Evolutionary conservation across 768 basidiomycete genomes (phyloP).

Genomic region (Pleurotus pulmonarius): DNA sequence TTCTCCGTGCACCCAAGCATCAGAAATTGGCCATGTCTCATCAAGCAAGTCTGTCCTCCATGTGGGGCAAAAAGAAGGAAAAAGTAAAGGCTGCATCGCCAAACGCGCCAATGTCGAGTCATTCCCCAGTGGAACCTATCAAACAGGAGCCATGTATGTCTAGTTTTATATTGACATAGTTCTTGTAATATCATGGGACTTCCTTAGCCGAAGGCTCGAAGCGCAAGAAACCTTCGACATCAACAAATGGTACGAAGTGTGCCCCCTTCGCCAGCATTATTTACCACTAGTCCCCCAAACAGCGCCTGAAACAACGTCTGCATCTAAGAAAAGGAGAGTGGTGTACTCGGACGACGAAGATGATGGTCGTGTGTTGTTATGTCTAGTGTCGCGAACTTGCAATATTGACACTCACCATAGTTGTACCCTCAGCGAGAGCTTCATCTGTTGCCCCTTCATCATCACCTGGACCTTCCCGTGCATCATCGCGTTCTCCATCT

Average conservation of each 20-base stretch:
- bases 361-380: conserved; percentile 11
- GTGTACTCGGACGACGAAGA: conserved; percentile 54
- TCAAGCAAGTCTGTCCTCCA: conserved; percentile 73
- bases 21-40: conserved; percentile 66
- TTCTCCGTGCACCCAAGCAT: conserved; percentile 71
- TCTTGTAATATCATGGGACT: background rate
- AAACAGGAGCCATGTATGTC: too few species aligned
- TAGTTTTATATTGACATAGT: too few species aligned
- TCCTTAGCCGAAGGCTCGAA: conserved; percentile 36
- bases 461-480: background rate
- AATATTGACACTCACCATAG: background rate
- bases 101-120: conserved; percentile 21
- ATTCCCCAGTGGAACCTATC: conserved; percentile 14
- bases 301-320: conserved; percentile 20
- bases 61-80: conserved; percentile 58
- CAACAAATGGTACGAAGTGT: conserved; percentile 10
- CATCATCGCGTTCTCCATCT: conserved; percentile 13
- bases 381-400: too few species aligned
- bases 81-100: conserved; percentile 12
- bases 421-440: background rate
- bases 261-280: background rate
- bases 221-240: conserved; percentile 27
- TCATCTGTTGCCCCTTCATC: background rate
- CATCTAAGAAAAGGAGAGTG: conserved; percentile 49
- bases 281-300: too few species aligned